phyloP scores from a whole-genome alignment of 2,329 filamentous ascomycete genomes.

The Tympanopsis confertula region DNA sequence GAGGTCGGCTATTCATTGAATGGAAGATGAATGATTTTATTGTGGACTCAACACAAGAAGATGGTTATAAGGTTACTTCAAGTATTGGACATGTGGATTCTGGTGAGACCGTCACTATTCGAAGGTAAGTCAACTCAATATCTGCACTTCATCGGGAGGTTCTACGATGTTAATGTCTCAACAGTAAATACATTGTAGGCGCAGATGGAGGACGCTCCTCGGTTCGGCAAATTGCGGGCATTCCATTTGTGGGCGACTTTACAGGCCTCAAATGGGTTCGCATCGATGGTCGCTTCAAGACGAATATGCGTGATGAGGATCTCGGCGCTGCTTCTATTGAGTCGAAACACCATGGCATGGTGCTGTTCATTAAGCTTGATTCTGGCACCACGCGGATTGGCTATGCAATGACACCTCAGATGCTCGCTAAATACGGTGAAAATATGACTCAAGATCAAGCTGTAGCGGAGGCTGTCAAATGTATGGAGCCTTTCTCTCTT shows the following conservation, averaged over 20 bases:
- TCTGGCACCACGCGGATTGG: slow-evolving; percentile 3
- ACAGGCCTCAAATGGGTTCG: slow-evolving; percentile 4
- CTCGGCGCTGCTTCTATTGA: slow-evolving; percentile 3
- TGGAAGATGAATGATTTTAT: slow-evolving; percentile 2
- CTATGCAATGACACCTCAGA: slow-evolving; percentile 3
- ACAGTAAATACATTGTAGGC: slow-evolving; percentile 7
- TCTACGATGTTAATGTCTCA: slow-evolving; percentile 1
- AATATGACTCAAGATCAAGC: slow-evolving; percentile 2
- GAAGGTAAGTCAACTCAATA: too few species aligned
- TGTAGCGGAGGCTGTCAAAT: slow-evolving; percentile 1
- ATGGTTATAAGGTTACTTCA: slow-evolving; percentile 3
- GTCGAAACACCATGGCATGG: slow-evolving; percentile 2
- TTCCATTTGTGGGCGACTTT: slow-evolving; percentile 3
- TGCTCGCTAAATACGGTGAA: slow-evolving; percentile 3
- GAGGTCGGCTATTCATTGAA: background rate
- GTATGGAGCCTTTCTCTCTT: slow-evolving; percentile 3
- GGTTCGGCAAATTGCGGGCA: slow-evolving; percentile 4
- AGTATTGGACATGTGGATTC: slow-evolving; percentile 1
- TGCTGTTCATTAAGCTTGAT: slow-evolving; percentile 4
- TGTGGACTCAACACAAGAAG: slow-evolving; percentile 1
- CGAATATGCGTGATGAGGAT: slow-evolving; percentile 5
- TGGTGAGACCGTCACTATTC: too few species aligned
- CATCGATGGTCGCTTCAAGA: slow-evolving; percentile 5
- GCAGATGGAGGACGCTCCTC: slow-evolving; percentile 5
- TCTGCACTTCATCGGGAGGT: background rate